Conservation (phyloP, 345 rosid genomes). For the Ailanthus altissimus region DNA sequence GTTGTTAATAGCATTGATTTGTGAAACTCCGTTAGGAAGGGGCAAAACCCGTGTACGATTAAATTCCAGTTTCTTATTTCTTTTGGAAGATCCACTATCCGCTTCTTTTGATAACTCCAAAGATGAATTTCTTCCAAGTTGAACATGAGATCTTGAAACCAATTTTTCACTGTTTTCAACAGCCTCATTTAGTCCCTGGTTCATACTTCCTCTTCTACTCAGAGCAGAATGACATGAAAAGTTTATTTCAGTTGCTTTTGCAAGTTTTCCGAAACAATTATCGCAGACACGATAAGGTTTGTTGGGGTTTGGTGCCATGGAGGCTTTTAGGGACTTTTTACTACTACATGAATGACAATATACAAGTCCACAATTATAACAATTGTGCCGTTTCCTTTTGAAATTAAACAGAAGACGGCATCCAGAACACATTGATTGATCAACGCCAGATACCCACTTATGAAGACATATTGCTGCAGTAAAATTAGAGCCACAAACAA, state of each 20-base stretch:
- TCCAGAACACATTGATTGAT: conserved; percentile 78
- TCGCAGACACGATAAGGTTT: conserved; percentile 79
- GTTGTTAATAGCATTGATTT: conserved; percentile 43
- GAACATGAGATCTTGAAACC: conserved; percentile 50
- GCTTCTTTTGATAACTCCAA: conserved; percentile 56
- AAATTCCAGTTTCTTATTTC: conserved; percentile 61
- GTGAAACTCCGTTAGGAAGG: conserved; percentile 56
- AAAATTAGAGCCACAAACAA: conserved; percentile 68
- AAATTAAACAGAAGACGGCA: conserved; percentile 69
- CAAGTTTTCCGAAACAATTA: conserved; percentile 56
- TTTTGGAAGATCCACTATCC: conserved; percentile 50
- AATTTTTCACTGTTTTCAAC: conserved; percentile 49
- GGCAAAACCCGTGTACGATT: conserved; percentile 63
- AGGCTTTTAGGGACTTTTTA: conserved; percentile 66
- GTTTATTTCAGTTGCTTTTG: conserved; percentile 54
- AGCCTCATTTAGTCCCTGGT: conserved; percentile 42
- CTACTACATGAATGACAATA: conserved; percentile 78
- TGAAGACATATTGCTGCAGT: conserved; percentile 82
- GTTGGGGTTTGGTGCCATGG: conserved; percentile 78
- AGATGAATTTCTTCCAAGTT: conserved; percentile 55
- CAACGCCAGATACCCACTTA: conserved; percentile 71
- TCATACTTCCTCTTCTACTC: conserved; percentile 62
- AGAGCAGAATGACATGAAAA: conserved; percentile 50
- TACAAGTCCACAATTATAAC: conserved; percentile 77
- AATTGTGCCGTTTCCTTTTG: conserved; percentile 76